phyloP scores from a whole-genome alignment of 768 basidiomycete species.

The Dioszegia crocea region DNA sequence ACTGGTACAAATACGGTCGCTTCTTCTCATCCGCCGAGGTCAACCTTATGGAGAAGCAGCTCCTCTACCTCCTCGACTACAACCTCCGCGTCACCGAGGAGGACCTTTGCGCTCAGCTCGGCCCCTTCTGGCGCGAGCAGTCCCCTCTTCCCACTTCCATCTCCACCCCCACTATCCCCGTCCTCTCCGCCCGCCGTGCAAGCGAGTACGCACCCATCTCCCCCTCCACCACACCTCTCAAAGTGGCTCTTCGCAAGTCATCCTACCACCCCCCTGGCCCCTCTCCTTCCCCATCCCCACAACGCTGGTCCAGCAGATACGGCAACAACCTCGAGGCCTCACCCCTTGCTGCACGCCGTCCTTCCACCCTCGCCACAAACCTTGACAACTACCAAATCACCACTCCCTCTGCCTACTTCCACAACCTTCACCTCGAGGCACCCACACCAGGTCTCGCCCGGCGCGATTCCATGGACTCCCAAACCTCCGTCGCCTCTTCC shows the following conservation, averaged over 20 bases:
- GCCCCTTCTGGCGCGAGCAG: constrained; percentile 54
- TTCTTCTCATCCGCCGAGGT: constrained; percentile 64
- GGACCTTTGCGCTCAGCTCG: constrained; percentile 61
- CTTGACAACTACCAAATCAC: background rate
- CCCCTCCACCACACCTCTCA: constrained; percentile 22
- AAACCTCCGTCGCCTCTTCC: constrained; percentile 14
- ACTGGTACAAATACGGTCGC: constrained; percentile 76
- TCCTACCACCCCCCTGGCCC: constrained; percentile 7
- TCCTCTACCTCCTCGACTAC: constrained; percentile 82
- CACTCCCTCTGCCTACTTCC: constrained; percentile 20
- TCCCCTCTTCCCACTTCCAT: constrained; percentile 17
- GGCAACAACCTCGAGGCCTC: constrained; percentile 10
- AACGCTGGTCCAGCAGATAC: constrained; percentile 20
- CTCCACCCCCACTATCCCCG: constrained; percentile 9
- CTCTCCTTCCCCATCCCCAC: constrained; percentile 15
- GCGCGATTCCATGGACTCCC: constrained; percentile 29
- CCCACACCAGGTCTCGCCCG: constrained; percentile 39
- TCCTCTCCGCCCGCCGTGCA: constrained; percentile 4
- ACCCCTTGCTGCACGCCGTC: constrained; percentile 10
- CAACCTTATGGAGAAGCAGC: constrained; percentile 96
- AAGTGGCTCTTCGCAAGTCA: constrained; percentile 13
- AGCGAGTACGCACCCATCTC: constrained; percentile 6
- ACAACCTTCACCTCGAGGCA: constrained; percentile 35
- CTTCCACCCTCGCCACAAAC: constrained; percentile 5
- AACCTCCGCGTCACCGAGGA: constrained; percentile 83